Evolutionary conservation across 2,329 filamentous ascomycete genomes (phyloP), one percentile per base, ranked within the genome.

Genomic region (Cyanodermella asteris): DNA sequence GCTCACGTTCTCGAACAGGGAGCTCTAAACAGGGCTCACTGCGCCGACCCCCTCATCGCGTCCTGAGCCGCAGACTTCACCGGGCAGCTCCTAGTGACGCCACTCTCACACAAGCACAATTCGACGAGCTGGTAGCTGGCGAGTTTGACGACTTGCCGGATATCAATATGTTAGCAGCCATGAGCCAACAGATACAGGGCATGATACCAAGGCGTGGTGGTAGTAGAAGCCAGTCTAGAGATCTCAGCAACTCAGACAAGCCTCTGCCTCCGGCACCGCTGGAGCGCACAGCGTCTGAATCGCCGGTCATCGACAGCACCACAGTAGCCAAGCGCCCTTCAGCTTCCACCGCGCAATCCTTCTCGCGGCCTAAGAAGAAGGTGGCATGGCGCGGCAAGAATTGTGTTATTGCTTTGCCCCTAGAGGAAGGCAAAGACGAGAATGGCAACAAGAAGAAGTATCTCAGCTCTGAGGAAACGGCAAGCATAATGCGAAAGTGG

Each of bases 311-410:
- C 19, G 28, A 28, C 13, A 24, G 22, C 22, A 23, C 23, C 7
- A 26, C 25, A 10, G 31, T 24, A 18, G 30, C 29, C 5, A 44
- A 49, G 3, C 44, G 50, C 23, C 62, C 62, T 5, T 64, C 64
- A n/a, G 53, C 64, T 8, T 16, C 30, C 19, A 25, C 27, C 20
- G 13, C 35, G 27, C 27, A 38, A 20, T 39, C 45, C 7, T 44
- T 44, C 22, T 39, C 44, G 13, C 41, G 49, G 27, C 39, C 41
- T n/a, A 76, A 63, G 49, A 81, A 75, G 44, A 77, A 72, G 48
- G 56, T 82, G 3, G 59, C 61, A 22, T 81, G 74, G 72, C 72
- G 62, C 39, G 72, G 71, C 29, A 81, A 78, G 50, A 69, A 65
- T 30, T 77, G 78, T 26, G 47, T 76, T 37, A 68, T 82, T 21